Evolutionary conservation across 495 filamentous ascomycete species (phyloP), one percentile per base, ranked within the genome.

Genomic region (Aspergillus carlsbadensis): DNA sequence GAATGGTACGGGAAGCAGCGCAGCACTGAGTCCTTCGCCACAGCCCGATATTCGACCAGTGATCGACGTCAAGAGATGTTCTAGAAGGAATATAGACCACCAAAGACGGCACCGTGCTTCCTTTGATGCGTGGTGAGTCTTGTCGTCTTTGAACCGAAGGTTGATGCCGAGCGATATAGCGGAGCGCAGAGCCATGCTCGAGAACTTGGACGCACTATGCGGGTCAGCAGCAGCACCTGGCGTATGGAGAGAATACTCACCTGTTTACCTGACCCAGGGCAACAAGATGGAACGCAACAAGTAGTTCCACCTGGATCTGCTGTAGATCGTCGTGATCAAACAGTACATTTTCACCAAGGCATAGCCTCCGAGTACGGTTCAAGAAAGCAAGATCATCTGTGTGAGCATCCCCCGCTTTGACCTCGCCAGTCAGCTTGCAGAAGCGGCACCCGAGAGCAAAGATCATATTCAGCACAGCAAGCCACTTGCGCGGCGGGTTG

Each of bases 31-130:
- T 22, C 64, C 62, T 54, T 84, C 78, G 6, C 76, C 63, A 33
- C 85, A 77, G 40, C 77, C 77, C 20, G 79, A 79, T 6, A 82
- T 80, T n/a, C 85, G 78, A 3, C 85, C 85, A 5, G 81, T 85
- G 62, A 86, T 83, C 7, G 76, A 71, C 35, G 76, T 75, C n/a
- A 88, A 66, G 6, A 79, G 59, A 37, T 82, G 74, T 49, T 88
- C 85, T 8, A 87, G 65, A 2, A 70, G 72, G 54, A 80, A 85
- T 10, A 88, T 64, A 0, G 84, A 79, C 80, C 84, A 88, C 84
- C 84, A 88, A 10, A 87, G 71, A 3, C 83, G 81, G 37, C 74
- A 69, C 10, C 85, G 75, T 15, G 79, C 74, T 67, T 88, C 85
- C 62, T 80, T 84, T 5, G 84, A 75, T 3, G 69, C 64, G 29